Evolutionary conservation across 345 rosid species (phyloP), one percentile per base, ranked within the genome.

Genomic region (Eucalyptus virginea): DNA sequence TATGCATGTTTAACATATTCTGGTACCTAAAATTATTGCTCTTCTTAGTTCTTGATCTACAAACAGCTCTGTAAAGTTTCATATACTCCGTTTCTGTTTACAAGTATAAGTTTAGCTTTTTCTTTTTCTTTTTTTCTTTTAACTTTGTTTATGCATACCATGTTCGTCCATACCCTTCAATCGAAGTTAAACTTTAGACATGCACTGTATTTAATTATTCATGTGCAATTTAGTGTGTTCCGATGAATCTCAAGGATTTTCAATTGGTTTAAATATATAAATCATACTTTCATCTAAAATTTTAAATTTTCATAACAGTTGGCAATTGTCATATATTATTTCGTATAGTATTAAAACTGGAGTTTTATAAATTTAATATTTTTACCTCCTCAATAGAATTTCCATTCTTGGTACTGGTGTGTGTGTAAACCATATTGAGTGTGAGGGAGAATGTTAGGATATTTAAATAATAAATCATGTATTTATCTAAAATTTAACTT

Each of bases 381-480:
- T 1, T 52, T 52, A 52, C 24, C 56, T 52, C 56, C 3, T 52
- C 0, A 19, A 52, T 52, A 4, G 2, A 52, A 52, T 19, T 19
- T 52, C 24, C 24, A 19, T 19, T 5, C 56, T 52, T 52, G 19
- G 10, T 19, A 19, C 0, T 7, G 1, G 10, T 19, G 24, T 0
- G 1, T 16, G 52, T 51, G 23, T 52, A 18, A 18, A 52, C 0
- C 23, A 7, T 19, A 52, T 19, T 0, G 56, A 19, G 24, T 8
- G 1, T 7, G 24, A 52, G 56, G 10, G 2, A 19, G n/a, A 52
- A 10, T 52, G 2, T 52, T 1, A 0, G 0, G 3, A 52, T 52
- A 52, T 19, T 52, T 52, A 52, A 52, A 52, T 7, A 52, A 52
- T 52, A 52, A 49, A 52, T 52, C 1, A 52, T 0, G 0, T 0